phyloP scores from a whole-genome alignment of 2,329 filamentous ascomycete species.

The Fonsecaea monophora region DNA sequence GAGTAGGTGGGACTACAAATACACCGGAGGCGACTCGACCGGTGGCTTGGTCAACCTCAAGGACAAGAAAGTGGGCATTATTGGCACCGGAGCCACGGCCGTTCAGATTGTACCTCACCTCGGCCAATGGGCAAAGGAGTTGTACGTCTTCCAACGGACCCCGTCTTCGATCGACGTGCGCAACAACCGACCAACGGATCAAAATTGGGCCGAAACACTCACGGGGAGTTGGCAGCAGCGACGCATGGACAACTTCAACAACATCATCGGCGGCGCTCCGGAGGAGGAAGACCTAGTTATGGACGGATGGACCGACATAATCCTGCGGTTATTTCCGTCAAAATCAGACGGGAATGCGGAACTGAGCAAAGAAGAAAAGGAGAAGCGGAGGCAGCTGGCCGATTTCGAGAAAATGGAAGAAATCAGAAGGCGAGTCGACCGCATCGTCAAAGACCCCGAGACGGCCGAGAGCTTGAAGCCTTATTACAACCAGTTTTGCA shows the following conservation, averaged over 20 bases:
- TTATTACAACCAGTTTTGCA: constrained; percentile 69
- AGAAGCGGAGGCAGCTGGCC: constrained; percentile 27
- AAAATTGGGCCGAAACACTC: constrained; percentile 19
- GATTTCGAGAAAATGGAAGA: constrained; percentile 37
- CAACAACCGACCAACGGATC: constrained; percentile 32
- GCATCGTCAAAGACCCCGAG: constrained; percentile 59
- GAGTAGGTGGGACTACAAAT: constrained; percentile 53
- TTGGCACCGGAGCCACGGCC: constrained; percentile 51
- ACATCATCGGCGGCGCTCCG: constrained; percentile 35
- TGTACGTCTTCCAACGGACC: constrained; percentile 48
- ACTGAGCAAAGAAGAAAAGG: constrained; percentile 12
- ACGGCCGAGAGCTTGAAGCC: constrained; percentile 63
- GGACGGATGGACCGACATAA: constrained; percentile 42
- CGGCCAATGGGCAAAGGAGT: constrained; percentile 37
- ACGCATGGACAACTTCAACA: constrained; percentile 44
- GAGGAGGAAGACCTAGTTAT: constrained; percentile 40
- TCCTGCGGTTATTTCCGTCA: constrained; percentile 16
- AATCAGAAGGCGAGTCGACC: constrained; percentile 53
- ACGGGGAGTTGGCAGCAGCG: constrained; percentile 42
- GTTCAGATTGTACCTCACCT: constrained; percentile 51
- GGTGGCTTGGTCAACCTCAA: constrained; percentile 18
- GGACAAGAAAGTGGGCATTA: constrained; percentile 44
- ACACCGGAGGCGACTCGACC: constrained; percentile 47
- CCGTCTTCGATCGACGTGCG: constrained; percentile 46
- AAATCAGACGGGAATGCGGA: neutral